Conservation (phyloP, 495 filamentous ascomycete genomes). For the Trichodelitschia bisporula region DNA sequence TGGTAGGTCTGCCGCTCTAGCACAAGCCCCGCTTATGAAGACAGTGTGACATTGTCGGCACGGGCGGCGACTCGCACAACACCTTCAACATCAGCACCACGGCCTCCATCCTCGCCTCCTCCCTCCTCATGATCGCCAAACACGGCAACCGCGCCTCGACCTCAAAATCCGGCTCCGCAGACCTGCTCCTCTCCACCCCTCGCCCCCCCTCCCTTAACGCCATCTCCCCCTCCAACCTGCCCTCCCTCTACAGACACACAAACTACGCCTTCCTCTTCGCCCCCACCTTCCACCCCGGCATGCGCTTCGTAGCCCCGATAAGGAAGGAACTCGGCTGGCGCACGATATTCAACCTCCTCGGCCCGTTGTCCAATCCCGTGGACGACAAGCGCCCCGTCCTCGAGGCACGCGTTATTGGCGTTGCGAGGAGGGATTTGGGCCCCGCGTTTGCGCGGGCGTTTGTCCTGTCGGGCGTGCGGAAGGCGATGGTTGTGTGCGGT, state of each 20-base stretch:
- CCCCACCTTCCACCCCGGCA: conserved; percentile 84
- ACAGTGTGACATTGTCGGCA: conserved; percentile 92
- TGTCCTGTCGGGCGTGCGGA: conserved; percentile 44
- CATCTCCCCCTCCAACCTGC: conserved; percentile 42
- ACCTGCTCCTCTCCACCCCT: conserved; percentile 50
- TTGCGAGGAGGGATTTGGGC: conserved; percentile 66
- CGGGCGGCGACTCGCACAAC: conserved; percentile 84
- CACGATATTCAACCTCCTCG: conserved; percentile 91
- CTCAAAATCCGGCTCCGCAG: conserved; percentile 83
- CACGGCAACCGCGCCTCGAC: conserved; percentile 94
- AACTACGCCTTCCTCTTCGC: conserved; percentile 96
- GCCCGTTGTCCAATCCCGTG: conserved; percentile 73
- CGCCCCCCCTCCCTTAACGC: conserved; percentile 44
- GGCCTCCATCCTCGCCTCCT: conserved; percentile 72
- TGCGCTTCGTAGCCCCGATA: conserved; percentile 63
- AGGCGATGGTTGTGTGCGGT: conserved; percentile 81
- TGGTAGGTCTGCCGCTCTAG: conserved; percentile 7
- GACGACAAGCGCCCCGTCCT: conserved; percentile 32
- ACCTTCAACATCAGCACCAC: conserved; percentile 97
- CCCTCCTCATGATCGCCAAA: conserved; percentile 61
- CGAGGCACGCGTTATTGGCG: conserved; percentile 77
- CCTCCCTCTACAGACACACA: conserved; percentile 40
- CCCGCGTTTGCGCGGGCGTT: conserved; percentile 73
- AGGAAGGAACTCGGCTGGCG: conserved; percentile 67
- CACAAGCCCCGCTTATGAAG: conserved; percentile 1